phyloP scores from a whole-genome alignment of 768 basidiomycete species.

The Podaxis rugospora region DNA sequence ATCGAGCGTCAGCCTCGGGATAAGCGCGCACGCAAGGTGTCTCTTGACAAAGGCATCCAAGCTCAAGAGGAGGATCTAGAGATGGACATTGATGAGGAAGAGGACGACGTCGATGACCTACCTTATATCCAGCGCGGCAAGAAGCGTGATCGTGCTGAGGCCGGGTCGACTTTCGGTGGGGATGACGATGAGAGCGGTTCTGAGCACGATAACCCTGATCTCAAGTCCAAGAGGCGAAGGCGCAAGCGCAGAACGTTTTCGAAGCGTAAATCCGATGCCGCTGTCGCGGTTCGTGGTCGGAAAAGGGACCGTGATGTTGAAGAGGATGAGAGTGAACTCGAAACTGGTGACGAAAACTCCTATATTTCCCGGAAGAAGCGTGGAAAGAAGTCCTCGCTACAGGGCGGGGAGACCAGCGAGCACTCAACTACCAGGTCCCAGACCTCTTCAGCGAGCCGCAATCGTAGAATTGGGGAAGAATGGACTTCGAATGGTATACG shows the following conservation, averaged over 20 bases:
- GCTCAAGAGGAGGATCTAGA: slow-evolving; percentile 40
- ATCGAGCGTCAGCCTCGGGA: slow-evolving; percentile 35
- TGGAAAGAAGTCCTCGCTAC: slow-evolving; percentile 37
- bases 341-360: slow-evolving; percentile 28
- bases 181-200: slow-evolving; percentile 46
- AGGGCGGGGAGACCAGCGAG: slow-evolving; percentile 36
- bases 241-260: slow-evolving; percentile 56
- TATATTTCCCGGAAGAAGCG: slow-evolving; percentile 45
- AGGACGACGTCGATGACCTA: slow-evolving; percentile 35
- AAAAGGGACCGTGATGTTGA: slow-evolving; percentile 64
- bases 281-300: slow-evolving; percentile 41
- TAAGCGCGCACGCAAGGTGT: slow-evolving; percentile 55
- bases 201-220: slow-evolving; percentile 35
- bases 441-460: slow-evolving; percentile 48
- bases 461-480: slow-evolving; percentile 64
- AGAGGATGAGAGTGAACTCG: slow-evolving; percentile 39
- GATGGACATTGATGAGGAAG: slow-evolving; percentile 37
- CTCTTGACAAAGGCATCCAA: slow-evolving; percentile 34
- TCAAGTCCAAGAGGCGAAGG: slow-evolving; percentile 39
- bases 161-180: slow-evolving; percentile 65
- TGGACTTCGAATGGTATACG: slow-evolving; percentile 70
- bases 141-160: slow-evolving; percentile 75
- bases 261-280: slow-evolving; percentile 47
- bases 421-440: slow-evolving; percentile 44
- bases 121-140: slow-evolving; percentile 46